phyloP scores from a whole-genome alignment of 2,329 filamentous ascomycete genomes.

The Purpureocillium lavendulum region DNA sequence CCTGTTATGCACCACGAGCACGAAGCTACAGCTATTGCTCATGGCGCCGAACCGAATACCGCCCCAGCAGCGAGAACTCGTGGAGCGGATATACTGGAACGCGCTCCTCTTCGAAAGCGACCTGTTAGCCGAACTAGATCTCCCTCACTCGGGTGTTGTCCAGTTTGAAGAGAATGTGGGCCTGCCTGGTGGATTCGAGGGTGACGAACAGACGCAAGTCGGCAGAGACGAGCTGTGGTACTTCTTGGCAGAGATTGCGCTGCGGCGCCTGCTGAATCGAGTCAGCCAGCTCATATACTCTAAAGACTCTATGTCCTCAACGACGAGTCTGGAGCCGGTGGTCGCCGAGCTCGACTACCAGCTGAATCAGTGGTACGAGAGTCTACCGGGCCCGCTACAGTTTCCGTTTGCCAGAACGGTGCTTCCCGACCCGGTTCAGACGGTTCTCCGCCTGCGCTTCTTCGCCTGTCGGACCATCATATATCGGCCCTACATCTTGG shows the following conservation, averaged over 20 bases:
- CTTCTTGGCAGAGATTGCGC: slow-evolving; percentile 73
- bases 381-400: slow-evolving; percentile 63
- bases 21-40: slow-evolving; percentile 71
- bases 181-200: slow-evolving; percentile 69
- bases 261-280: slow-evolving; percentile 67
- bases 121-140: slow-evolving; percentile 67
- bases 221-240: slow-evolving; percentile 79
- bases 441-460: slow-evolving; percentile 69
- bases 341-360: slow-evolving; percentile 77
- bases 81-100: slow-evolving; percentile 79
- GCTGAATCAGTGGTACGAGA: slow-evolving; percentile 78
- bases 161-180: slow-evolving; percentile 76
- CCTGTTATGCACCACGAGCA: slow-evolving; percentile 68
- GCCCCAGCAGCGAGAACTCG: slow-evolving; percentile 60
- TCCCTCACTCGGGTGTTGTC: slow-evolving; percentile 76
- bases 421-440: slow-evolving; percentile 67
- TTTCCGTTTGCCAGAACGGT: slow-evolving; percentile 65
- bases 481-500: slow-evolving; percentile 74
- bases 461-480: slow-evolving; percentile 83
- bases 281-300: slow-evolving; percentile 75
- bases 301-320: slow-evolving; percentile 62
- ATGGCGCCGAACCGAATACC: slow-evolving; percentile 66
- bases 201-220: slow-evolving; percentile 52
- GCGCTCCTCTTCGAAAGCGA: slow-evolving; percentile 74
- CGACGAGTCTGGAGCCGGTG: slow-evolving; percentile 66